Base-by-base conservation (phyloP, 2,329 filamentous ascomycete genomes). In the Pyrenochaeta sp. region DNA sequence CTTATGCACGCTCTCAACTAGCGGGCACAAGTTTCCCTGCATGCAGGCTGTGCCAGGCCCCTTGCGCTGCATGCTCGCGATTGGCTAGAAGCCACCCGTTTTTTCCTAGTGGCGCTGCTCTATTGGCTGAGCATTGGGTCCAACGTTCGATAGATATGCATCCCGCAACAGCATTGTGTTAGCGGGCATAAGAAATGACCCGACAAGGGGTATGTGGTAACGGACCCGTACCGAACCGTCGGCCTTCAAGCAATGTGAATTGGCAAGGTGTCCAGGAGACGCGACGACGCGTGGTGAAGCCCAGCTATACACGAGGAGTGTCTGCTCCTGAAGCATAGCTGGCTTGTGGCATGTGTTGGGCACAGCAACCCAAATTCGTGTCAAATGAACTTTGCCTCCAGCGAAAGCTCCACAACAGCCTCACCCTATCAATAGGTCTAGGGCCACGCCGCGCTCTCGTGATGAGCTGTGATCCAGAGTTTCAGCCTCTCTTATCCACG, bases 1-100 rank as follows among this genome's bases (percentile, higher is more conserved):
- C 64, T 72, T 71, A 74, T 76, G 73, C 72, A 75, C 61, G 59
- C 62, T 63, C 60, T 54, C 57, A 30, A 57, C 63, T 66, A 67
- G 63, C 52, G 64, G 69, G 66, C 71, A 72, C 71, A 71, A 66
- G 66, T 59, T 62, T 61, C 66, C 70, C 67, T 73, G 70, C 67
- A 72, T 69, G 50, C 61, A 58, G 56, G 50, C 61, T 45, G 62
- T 54, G 59, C 59, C 67, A 59, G 66, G 45, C 47, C 51, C 65
- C 61, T 52, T 65, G 61, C 42, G 2, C 6, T 15, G 22, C 37
- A 36, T 47, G 44, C 40, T 53, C 44, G 39, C 54, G 42, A 68
- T 68, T 65, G 65, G 63, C 52, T 57, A 40, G 19, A 44, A 13
- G 27, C 15, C 42, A 40, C 47, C 59, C 55, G 61, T 56, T 57